These are phyloP conservation scores for Hemerocallis citrina DNA, from an alignment of 106 monocot genomes.

Conservation along the genomic window DNA sequence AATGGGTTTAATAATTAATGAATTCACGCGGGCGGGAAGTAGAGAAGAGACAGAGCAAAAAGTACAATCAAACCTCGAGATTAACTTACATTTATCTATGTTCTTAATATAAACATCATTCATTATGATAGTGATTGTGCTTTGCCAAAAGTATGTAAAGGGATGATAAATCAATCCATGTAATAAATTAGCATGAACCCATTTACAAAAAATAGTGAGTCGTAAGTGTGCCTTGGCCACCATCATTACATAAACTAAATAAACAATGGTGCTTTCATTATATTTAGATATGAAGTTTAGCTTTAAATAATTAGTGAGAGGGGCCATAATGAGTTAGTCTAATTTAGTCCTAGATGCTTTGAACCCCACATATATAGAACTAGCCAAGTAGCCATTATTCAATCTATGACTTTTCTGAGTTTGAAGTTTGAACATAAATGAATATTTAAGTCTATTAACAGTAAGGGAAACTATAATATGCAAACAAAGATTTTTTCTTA, in stretches of 20 bases:
- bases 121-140: background rate
- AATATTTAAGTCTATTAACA: too few relatives aligned
- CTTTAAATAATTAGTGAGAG: background rate
- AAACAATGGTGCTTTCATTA: background rate
- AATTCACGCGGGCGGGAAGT: constrained; percentile 1
- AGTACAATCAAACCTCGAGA: background rate
- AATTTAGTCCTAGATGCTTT: too few relatives aligned
- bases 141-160: background rate
- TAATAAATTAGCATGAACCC: too few relatives aligned
- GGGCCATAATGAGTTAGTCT: too few relatives aligned
- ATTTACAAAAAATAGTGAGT: too few relatives aligned
- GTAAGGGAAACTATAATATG: too few relatives aligned
- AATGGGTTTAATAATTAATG: background rate
- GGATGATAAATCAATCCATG: background rate
- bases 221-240: background rate
- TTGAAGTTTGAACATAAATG: too few relatives aligned
- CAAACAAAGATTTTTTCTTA: too few relatives aligned
- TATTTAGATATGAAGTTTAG: background rate
- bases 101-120: background rate
- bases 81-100: background rate
- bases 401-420: too few relatives aligned
- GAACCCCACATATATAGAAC: too few relatives aligned
- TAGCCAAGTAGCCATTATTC: too few relatives aligned
- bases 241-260: too few relatives aligned
- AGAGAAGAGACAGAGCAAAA: background rate